These are phyloP conservation scores for Teunomyces lycoperdinae DNA, from an alignment of 805 yeast genomes.

Conservation along the genomic window DNA sequence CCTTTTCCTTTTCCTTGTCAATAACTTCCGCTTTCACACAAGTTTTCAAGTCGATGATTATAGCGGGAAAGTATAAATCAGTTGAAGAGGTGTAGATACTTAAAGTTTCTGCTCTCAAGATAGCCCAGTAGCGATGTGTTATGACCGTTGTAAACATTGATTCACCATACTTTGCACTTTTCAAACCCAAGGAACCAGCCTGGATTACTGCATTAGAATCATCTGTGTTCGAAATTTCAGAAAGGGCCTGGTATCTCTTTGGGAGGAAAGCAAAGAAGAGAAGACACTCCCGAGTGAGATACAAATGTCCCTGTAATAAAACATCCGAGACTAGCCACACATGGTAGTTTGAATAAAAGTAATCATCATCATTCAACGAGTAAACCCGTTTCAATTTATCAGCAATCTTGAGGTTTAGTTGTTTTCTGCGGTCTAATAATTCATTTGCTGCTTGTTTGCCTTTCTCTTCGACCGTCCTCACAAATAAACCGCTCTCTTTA, in stretches of 20 bases:
- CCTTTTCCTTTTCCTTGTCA: constrained; percentile 18
- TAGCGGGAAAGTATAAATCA: constrained; percentile 79
- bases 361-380: constrained; percentile 52
- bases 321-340: constrained; percentile 85
- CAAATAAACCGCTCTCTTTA: constrained; percentile 11
- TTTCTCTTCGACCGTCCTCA: constrained; percentile 8
- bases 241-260: constrained; percentile 17
- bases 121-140: constrained; percentile 72
- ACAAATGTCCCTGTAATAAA: constrained; percentile 79
- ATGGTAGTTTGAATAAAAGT: constrained; percentile 58
- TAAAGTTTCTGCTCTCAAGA: constrained; percentile 65
- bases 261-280: constrained; percentile 82
- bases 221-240: constrained; percentile 13
- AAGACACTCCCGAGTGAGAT: constrained; percentile 61
- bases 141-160: constrained; percentile 29
- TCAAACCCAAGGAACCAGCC: constrained; percentile 38
- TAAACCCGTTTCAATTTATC: constrained; percentile 34
- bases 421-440: constrained; percentile 8
- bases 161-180: constrained; percentile 39
- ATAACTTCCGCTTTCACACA: constrained; percentile 60
- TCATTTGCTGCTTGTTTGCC: constrained; percentile 8
- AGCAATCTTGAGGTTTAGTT: constrained; percentile 28
- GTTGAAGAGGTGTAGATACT: constrained; percentile 68
- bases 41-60: constrained; percentile 67
- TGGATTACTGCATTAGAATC: constrained; percentile 28